Evolutionary conservation across 257 asterid species (phyloP).

Genomic region (Nicotiana benthamiana): DNA sequence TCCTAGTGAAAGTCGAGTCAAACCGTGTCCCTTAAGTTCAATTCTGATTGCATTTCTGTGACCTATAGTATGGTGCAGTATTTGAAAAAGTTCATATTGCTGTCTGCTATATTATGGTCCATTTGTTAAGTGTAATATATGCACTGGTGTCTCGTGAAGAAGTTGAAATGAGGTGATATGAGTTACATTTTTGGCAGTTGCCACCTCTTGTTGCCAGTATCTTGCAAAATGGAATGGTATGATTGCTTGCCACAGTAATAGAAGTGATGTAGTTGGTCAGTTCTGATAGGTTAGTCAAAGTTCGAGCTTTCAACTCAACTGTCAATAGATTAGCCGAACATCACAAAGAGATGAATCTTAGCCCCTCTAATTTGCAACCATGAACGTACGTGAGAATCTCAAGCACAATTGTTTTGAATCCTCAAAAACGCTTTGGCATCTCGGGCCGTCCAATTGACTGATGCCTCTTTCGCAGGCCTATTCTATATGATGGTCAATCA

Average conservation of each 20-base stretch:
- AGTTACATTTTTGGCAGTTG: neutral
- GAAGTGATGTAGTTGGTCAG: neutral
- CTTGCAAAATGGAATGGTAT: neutral
- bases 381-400: neutral
- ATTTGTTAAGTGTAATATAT: neutral
- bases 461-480: neutral
- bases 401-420: neutral
- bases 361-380: neutral
- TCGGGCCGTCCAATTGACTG: neutral
- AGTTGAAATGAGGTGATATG: neutral
- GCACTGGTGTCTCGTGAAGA: neutral
- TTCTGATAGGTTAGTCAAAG: neutral
- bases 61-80: neutral
- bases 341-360: neutral
- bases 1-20: neutral
- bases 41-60: neutral
- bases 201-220: neutral
- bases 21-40: neutral
- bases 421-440: neutral
- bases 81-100: neutral
- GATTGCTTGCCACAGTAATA: constrained; percentile 3
- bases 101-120: neutral
- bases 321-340: neutral
- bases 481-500: neutral
- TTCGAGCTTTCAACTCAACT: neutral